Base-by-base conservation (phyloP, 768 basidiomycete species). In the Suillus decipiens region DNA sequence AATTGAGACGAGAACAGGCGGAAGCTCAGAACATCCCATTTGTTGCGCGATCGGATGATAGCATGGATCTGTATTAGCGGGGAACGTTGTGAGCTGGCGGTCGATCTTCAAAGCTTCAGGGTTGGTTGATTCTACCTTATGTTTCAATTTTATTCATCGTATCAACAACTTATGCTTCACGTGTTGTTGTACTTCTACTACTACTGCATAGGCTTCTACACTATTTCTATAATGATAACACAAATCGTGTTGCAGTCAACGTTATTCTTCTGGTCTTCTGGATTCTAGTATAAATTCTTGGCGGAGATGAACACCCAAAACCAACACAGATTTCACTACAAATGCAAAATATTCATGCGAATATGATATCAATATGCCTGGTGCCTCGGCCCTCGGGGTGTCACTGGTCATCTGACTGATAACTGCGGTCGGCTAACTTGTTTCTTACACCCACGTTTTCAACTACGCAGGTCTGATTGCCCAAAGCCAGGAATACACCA, bases 1-100 rank as follows among this genome's bases (percentile, higher is more conserved):
- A 81, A 56, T 71, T 73, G 67, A 80, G 88, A 55, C 82, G 81
- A 47, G 81, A 81, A 15, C 82, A 85, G 66, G 81, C 86, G 34
- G 89, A 90, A 77, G 73, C 78, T 50, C 71, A 77, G 68, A 88
- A 85, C 72, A 82, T 89, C 47, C 82, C 82, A 9, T 91, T 87
- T 66, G 67, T 76, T 33, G 78, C 84, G 55, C 81, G 87, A 66
- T 85, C 84, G 1, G 89, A 89, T 67, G 89, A 90, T 71, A 84
- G 80, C 70, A 72, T 84, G 67, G 86, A 87, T 64, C 70, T 90
- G 59, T 88, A 87, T 70, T 89, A 78, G 74, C 36, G 14, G 24
- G 24, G 24, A 31, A 57, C 6, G 28, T 22, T 53, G 33, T 60
- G 53, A 17, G 10, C 28, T 33, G 7, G 15, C 11, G 2, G 14